These are phyloP conservation scores for Penicillium sp. DNA, from an alignment of 2,329 filamentous ascomycete genomes.

Conservation along the genomic window DNA sequence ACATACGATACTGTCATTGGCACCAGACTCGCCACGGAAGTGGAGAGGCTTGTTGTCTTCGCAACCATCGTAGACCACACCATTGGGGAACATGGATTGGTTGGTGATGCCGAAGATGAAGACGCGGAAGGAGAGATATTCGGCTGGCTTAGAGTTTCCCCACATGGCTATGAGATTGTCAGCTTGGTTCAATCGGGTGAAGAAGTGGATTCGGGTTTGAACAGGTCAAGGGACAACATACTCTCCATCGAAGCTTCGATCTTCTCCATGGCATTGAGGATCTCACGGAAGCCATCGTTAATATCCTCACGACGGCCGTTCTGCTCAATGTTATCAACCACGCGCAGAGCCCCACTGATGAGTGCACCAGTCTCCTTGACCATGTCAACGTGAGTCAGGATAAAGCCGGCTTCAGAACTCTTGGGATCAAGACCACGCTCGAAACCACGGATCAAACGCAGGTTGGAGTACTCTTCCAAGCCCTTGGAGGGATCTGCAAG, in stretches of 20 bases:
- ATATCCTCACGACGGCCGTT: slow-evolving; percentile 55
- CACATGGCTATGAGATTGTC: slow-evolving; percentile 65
- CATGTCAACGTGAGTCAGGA: slow-evolving; percentile 96
- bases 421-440: slow-evolving; percentile 81
- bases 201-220: not conserved
- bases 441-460: slow-evolving; percentile 86
- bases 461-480: slow-evolving; percentile 57
- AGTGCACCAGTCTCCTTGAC: slow-evolving; percentile 79
- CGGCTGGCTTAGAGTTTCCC: slow-evolving; percentile 76
- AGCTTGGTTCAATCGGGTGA: not conserved
- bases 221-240: slow-evolving; percentile 31
- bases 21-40: slow-evolving; percentile 89
- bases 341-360: slow-evolving; percentile 67
- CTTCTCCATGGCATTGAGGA: slow-evolving; percentile 63
- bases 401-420: slow-evolving; percentile 91
- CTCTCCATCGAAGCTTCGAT: slow-evolving; percentile 80
- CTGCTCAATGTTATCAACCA: slow-evolving; percentile 58
- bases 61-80: slow-evolving; percentile 84
- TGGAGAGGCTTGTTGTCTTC: slow-evolving; percentile 67
- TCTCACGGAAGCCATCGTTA: slow-evolving; percentile 61
- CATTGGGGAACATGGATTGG: slow-evolving; percentile 90
- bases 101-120: slow-evolving; percentile 96
- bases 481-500: slow-evolving; percentile 56
- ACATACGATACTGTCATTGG: slow-evolving; percentile 82
- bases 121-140: slow-evolving; percentile 87